Evolutionary conservation across 139 green algal species (phyloP), one percentile per base, ranked within the genome.

Genomic region (Auxenochlorella pyrenoidosa): DNA sequence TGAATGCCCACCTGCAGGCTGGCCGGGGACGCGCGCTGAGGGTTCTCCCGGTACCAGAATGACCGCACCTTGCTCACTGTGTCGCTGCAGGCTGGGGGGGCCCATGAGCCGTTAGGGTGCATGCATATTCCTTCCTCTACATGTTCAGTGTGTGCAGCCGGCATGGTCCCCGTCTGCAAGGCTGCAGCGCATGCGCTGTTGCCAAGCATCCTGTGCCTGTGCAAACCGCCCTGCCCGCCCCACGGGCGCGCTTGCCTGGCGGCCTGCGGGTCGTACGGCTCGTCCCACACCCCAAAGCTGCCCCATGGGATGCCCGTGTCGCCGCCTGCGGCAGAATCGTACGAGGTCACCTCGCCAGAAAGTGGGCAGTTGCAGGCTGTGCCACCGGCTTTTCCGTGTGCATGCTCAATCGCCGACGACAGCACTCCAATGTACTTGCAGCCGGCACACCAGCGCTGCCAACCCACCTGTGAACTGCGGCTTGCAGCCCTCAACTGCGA

Each of bases 301-400:
- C 90, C 90, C 90, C 90, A 93, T 13, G 90, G 84, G 1, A 93
- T 66, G 63, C 90, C 84, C 4, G 83, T 87, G 60, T 72, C 38
- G 12, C 90, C 90, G 1, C 90, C 89, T 63, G 73, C 73, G 26
- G 40, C 26, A 19, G 21, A 51, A 6, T 24, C 54, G 3, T 2
- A 13, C 2, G 22, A 63, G 16, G 54, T 4, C 12, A 13, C 54
- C 47, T 54, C 10, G 47, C 47, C 6, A 10, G 47, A 54, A 54
- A 54, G 8, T 54, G 47, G 8, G 47, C 47, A 54, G 47, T 54
- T 18, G 8, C 47, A 54, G 47, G 47, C 47, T 10, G 6, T 10
- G 47, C 47, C 47, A 54, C 47, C n/a, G n/a, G n/a, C n/a, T n/a
- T n/a, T n/a, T n/a, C n/a, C n/a, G n/a, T n/a, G n/a, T n/a, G n/a